These are phyloP conservation scores for Yarrowia alimentaria DNA, from an alignment of 805 yeast species.

Conservation along the genomic window DNA sequence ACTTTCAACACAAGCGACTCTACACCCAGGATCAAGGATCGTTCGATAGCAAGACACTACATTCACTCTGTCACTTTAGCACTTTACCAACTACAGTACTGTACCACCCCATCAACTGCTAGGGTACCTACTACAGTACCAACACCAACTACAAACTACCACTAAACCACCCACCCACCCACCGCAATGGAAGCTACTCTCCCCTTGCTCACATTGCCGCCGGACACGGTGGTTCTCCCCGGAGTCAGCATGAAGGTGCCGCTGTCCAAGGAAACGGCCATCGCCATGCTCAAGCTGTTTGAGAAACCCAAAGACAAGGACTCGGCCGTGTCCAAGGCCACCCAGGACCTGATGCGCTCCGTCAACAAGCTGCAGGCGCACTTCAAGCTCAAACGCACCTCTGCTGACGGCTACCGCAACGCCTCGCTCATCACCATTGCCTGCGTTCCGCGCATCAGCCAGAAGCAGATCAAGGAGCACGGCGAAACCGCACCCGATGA, in stretches of 20 bases:
- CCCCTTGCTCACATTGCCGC: slow-evolving; percentile 28
- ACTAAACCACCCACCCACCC: background rate
- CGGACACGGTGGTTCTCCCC: slow-evolving; percentile 27
- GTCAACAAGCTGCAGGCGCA: slow-evolving; percentile 8
- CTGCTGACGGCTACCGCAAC: slow-evolving; percentile 27
- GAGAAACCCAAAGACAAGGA: slow-evolving; percentile 24
- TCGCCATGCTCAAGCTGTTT: slow-evolving; percentile 26
- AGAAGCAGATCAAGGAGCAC: slow-evolving; percentile 16
- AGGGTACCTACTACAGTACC: too few species aligned
- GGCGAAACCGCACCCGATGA: slow-evolving; percentile 6
- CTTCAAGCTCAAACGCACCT: slow-evolving; percentile 21
- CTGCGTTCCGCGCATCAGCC: slow-evolving; percentile 23
- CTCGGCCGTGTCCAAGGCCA: slow-evolving; percentile 15
- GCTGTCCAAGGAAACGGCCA: slow-evolving; percentile 10
- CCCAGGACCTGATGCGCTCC: slow-evolving; percentile 17
- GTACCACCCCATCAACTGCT: too few species aligned
- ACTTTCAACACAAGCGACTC: too few species aligned
- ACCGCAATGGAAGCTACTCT: slow-evolving; percentile 18
- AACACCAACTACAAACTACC: too few species aligned
- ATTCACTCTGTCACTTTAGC: too few species aligned
- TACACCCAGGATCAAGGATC: too few species aligned
- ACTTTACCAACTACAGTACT: too few species aligned
- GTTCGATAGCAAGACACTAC: too few species aligned
- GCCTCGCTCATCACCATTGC: slow-evolving; percentile 26
- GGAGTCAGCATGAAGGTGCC: slow-evolving; percentile 28